A percentile compares a stretch with the other conserved stretches of the same genome.
These are phyloP conservation scores for Dovyalis caffra DNA, from an alignment of 345 rosid species.

Conservation along the genomic window DNA sequence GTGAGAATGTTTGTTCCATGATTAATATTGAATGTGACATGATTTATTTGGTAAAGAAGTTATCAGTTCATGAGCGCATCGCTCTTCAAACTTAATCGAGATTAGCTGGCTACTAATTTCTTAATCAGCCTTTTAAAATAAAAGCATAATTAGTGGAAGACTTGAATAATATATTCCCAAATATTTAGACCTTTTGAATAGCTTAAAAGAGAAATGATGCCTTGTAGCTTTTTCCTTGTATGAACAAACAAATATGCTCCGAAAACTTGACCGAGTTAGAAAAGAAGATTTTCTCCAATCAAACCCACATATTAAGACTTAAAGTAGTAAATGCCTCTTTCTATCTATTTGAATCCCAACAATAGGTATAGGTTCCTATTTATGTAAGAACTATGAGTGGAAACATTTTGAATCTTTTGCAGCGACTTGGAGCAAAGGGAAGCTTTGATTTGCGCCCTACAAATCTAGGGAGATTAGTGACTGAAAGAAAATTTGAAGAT, in stretches of 20 bases:
- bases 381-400: conserved; percentile 24
- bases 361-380: conserved; percentile 25
- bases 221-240: conserved; percentile 18
- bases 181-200: conserved; percentile 14
- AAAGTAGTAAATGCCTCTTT: conserved; percentile 26
- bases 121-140: background rate
- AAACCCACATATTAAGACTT: conserved; percentile 32
- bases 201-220: conserved; percentile 28
- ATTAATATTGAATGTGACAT: background rate
- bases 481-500: conserved; percentile 29
- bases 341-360: conserved; percentile 5
- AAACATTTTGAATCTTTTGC: conserved; percentile 53
- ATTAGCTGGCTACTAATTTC: conserved; percentile 12
- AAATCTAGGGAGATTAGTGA: conserved; percentile 32
- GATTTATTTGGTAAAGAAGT: no score
- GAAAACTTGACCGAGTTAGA: conserved; percentile 23
- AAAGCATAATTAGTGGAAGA: conserved; percentile 25
- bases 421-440: conserved; percentile 39
- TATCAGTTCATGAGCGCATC: no score
- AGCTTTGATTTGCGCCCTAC: conserved; percentile 33
- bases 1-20: no score
- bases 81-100: background rate
- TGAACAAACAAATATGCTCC: conserved; percentile 31
- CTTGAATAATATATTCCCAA: conserved; percentile 17
- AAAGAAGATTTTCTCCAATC: conserved; percentile 23